A percentile compares a stretch with the other conserved stretches of the same genome.
These are phyloP conservation scores for Gelatoporia subvermispora DNA, from an alignment of 768 basidiomycete species.

Conservation along the genomic window DNA sequence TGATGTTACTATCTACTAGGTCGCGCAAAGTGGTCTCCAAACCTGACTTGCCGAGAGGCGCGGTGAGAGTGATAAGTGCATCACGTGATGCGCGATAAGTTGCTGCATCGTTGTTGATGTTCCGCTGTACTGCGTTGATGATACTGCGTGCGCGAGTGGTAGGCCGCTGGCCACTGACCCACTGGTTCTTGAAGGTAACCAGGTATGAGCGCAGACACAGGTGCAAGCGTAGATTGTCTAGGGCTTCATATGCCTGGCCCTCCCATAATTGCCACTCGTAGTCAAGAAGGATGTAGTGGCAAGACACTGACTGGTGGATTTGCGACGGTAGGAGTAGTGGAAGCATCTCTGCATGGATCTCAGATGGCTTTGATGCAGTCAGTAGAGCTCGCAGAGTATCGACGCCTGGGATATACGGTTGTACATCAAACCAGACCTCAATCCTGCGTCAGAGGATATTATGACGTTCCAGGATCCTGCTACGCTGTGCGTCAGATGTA, in stretches of 20 bases:
- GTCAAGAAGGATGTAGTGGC: not conserved
- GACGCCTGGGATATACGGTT: constrained; percentile 1
- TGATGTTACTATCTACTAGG: constrained; percentile 3
- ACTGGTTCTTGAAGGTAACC: constrained; percentile 1
- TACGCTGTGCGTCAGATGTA: not conserved
- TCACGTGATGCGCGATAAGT: constrained; percentile 3
- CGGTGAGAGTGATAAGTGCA: not conserved
- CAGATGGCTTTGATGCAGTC: not conserved
- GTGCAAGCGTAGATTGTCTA: constrained; percentile 2
- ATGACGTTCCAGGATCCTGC: not conserved
- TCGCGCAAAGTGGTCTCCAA: constrained; percentile 1
- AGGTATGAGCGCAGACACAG: not conserved
- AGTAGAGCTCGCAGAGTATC: not conserved
- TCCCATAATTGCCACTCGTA: constrained; percentile 1
- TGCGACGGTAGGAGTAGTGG: constrained; percentile 4
- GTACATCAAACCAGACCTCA: not conserved
- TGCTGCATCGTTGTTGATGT: not conserved
- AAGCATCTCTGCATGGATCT: not conserved
- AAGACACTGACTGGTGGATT: too few species aligned
- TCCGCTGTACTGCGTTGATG: not conserved
- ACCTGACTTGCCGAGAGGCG: not conserved
- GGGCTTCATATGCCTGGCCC: constrained; percentile 2
- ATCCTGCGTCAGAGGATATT: not conserved
- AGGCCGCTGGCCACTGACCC: not conserved
- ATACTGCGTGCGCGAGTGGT: constrained; percentile 2